These are phyloP conservation scores for Erysimum cheiri DNA, from an alignment of 441 rosid genomes.

Conservation along the genomic window DNA sequence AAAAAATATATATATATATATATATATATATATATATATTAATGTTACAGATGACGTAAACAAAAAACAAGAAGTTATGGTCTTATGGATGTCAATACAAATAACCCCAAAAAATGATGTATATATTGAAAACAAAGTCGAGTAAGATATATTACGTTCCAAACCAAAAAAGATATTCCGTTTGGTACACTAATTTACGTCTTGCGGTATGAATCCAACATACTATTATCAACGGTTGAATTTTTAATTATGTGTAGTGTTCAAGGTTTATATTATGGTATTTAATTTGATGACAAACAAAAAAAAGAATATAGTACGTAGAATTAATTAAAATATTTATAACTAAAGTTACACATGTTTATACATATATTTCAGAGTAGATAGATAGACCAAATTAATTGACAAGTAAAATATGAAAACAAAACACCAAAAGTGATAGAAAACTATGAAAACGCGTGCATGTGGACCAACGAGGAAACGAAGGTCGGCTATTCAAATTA, in stretches of 20 bases:
- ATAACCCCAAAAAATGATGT: conserved; percentile 1
- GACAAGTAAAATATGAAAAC: conserved; percentile 14
- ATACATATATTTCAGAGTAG: not conserved
- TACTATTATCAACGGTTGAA: not conserved
- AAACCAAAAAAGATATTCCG: not conserved
- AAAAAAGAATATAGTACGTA: not conserved
- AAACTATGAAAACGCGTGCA: conserved; percentile 29
- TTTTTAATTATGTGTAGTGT: not conserved
- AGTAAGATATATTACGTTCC: not conserved
- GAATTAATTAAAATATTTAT: not conserved
- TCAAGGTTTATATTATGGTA: not conserved
- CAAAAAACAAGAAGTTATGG: not conserved
- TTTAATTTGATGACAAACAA: not conserved
- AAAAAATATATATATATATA: too few relatives aligned
- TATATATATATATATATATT: too few relatives aligned
- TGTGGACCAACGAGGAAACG: conserved; percentile 35
- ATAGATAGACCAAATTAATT: conserved; percentile 19
- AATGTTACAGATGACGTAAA: not conserved
- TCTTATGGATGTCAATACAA: not conserved
- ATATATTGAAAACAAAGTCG: conserved; percentile 22
- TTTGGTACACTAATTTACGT: not conserved
- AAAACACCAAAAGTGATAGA: conserved; percentile 22
- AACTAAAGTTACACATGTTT: not conserved
- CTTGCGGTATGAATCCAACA: conserved; percentile 7
- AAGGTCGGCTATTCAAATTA: conserved; percentile 35